phyloP scores from a whole-genome alignment of 805 yeast genomes.

The Huiozyma naganishii region DNA sequence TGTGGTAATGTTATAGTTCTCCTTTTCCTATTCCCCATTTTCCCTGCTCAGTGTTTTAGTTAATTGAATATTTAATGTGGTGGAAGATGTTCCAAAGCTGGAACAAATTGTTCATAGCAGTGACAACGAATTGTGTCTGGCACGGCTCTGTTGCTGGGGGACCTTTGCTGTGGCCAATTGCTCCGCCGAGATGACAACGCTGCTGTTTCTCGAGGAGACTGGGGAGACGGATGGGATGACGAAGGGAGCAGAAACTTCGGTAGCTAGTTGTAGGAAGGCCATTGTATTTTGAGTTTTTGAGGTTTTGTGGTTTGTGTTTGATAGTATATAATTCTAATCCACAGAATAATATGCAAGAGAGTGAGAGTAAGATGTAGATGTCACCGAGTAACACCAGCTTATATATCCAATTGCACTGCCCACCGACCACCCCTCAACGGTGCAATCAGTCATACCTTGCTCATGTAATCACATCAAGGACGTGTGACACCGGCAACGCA shows the following conservation, averaged over 20 bases:
- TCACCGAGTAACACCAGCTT: too few species aligned
- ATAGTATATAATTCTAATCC: not conserved
- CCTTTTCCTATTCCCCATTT: not conserved
- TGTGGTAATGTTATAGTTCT: not conserved
- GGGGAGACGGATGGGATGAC: slow-evolving; percentile 33
- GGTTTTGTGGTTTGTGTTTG: slow-evolving; percentile 1
- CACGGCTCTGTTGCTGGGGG: slow-evolving; percentile 2
- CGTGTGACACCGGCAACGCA: too few species aligned
- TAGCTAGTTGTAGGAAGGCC: slow-evolving; percentile 42
- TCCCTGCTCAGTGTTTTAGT: not conserved
- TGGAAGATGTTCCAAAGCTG: not conserved
- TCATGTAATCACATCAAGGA: too few species aligned
- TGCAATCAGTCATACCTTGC: too few species aligned
- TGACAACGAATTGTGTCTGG: slow-evolving; percentile 10
- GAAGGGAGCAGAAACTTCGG: slow-evolving; percentile 50
- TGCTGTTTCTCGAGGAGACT: slow-evolving; percentile 25
- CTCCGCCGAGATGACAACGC: slow-evolving; percentile 5
- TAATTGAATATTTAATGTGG: not conserved
- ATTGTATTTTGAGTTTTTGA: slow-evolving; percentile 2
- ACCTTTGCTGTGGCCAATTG: slow-evolving; percentile 1
- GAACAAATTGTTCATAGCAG: slow-evolving; percentile 5
- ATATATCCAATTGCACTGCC: too few species aligned
- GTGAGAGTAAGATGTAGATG: not conserved
- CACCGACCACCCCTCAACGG: too few species aligned
- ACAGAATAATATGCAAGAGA: not conserved